phyloP scores from a whole-genome alignment of 495 filamentous ascomycete species.

The Podospora pseudopauciseta region DNA sequence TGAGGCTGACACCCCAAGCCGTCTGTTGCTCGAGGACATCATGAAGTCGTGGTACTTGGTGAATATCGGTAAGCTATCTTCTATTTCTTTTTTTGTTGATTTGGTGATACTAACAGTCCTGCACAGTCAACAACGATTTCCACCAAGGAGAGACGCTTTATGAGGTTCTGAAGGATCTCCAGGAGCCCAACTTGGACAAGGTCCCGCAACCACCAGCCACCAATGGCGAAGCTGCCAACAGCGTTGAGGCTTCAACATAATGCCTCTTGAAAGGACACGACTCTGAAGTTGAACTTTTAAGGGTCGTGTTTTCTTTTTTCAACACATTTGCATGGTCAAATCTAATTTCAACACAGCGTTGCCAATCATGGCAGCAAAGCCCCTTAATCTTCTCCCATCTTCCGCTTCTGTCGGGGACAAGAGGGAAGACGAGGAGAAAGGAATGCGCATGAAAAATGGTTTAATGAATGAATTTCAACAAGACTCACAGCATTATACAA shows the following conservation, averaged over 20 bases:
- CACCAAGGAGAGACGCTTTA: conserved; percentile 74
- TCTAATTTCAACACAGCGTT: conserved; percentile 20
- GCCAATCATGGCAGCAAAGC: conserved; percentile 9
- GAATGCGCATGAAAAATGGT: background rate
- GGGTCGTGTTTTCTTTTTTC: conserved; percentile 17
- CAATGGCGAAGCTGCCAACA: conserved; percentile 16
- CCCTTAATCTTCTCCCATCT: background rate
- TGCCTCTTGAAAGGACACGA: conserved; percentile 6
- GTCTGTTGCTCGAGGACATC: conserved; percentile 72
- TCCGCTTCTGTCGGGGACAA: background rate
- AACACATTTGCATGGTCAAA: conserved; percentile 25
- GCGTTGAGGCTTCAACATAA: conserved; percentile 30
- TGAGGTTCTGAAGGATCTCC: conserved; percentile 75
- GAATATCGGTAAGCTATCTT: conserved; percentile 74
- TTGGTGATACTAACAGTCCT: conserved; percentile 13
- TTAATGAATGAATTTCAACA: background rate
- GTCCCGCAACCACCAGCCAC: conserved; percentile 17
- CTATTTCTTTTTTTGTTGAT: background rate
- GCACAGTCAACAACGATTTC: conserved; percentile 92
- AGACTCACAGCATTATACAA: conserved; percentile 6
- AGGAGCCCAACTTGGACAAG: conserved; percentile 60
- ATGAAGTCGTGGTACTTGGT: conserved; percentile 91
- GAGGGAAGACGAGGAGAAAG: background rate
- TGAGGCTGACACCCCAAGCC: conserved; percentile 70
- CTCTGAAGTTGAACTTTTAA: conserved; percentile 6